Evolutionary conservation across 2,329 filamentous ascomycete genomes (phyloP).

Genomic region (Xenoacremonium recifei): DNA sequence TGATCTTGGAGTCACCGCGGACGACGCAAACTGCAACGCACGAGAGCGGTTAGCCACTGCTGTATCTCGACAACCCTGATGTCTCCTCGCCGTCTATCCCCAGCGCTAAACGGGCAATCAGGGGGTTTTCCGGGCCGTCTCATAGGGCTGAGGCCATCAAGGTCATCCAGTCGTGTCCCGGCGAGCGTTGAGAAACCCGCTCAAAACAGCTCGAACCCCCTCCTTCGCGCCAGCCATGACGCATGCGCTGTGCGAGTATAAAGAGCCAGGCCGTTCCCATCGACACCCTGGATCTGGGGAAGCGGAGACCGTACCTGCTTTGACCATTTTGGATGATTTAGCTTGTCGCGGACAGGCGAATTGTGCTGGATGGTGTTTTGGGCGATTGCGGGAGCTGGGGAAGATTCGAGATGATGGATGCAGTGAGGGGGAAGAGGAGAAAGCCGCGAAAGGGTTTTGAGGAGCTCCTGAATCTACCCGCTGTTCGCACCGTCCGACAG

Average conservation of each 20-base stretch:
- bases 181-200: constrained; percentile 47
- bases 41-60: constrained; percentile 18
- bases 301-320: constrained; percentile 70
- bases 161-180: constrained; percentile 34
- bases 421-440: constrained; percentile 17
- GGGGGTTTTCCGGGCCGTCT: constrained; percentile 6
- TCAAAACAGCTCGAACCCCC: constrained; percentile 54
- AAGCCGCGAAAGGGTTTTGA: constrained; percentile 19
- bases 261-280: constrained; percentile 16
- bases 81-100: no score
- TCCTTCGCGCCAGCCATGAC: constrained; percentile 13
- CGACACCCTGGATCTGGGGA: constrained; percentile 4
- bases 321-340: constrained; percentile 85
- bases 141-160: constrained; percentile 39
- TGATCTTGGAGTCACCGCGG: constrained; percentile 96
- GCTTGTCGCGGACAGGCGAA: constrained; percentile 19
- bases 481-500: no score
- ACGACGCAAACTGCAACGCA: constrained; percentile 81
- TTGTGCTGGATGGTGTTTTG: constrained; percentile 17
- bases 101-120: constrained; percentile 9
- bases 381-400: constrained; percentile 18
- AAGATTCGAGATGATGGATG: neutral
- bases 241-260: constrained; percentile 22
- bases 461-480: no score
- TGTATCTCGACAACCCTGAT: no score